Base-by-base conservation (phyloP, 2,329 filamentous ascomycete genomes). In the Exophiala calicioides region DNA sequence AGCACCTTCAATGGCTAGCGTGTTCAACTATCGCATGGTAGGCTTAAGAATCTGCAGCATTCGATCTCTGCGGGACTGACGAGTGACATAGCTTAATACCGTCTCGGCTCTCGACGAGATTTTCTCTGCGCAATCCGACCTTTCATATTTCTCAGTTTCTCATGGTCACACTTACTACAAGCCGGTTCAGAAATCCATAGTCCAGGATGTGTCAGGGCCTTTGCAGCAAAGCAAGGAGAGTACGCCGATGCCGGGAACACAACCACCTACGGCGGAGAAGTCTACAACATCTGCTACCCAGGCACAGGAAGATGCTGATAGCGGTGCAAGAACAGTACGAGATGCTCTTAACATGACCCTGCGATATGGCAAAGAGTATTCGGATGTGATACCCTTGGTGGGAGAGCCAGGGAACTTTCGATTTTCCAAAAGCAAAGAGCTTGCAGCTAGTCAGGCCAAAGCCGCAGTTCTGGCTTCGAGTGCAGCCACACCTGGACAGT, bases 341-440 rank as follows among this genome's bases (percentile, higher is more conserved):
- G 69, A 76, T 15, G 76, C 77, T 6, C 71, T 80, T 41, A 65
- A 62, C 26, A 68, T 82, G 24, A 72, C 75, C 18, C 66, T 76
- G 9, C 66, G 67, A 5, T 82, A 78, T 58, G 77, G 74, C 10
- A 74, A 80, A 54, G 81, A 84, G 53, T 84, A 74, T 65, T 80
- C 80, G 69, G 81, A 85, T 60, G 80, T 84, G 57, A 81, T 77
- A 50, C 80, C 81, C 0, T 65, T 85, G 10, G 68, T 76, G 5
- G 81, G 81, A 36, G 81, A 84, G 60, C 81, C 82, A 0, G 81
- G 81, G 21, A 75, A 74, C 3, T 83, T 85, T 56, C 76, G 80
- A 43, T 73, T 83, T 53, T 72, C 73, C 5, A 71, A 68, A 41
- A 55, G 58, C 4, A 65, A 60, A 5, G 69, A 71, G 6, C 30